Percentiles rank a stretch among this genome's conserved stretches.
phyloP scores from a whole-genome alignment of 1,139 yeast genomes.

The Debaryomyces singareniensis region DNA sequence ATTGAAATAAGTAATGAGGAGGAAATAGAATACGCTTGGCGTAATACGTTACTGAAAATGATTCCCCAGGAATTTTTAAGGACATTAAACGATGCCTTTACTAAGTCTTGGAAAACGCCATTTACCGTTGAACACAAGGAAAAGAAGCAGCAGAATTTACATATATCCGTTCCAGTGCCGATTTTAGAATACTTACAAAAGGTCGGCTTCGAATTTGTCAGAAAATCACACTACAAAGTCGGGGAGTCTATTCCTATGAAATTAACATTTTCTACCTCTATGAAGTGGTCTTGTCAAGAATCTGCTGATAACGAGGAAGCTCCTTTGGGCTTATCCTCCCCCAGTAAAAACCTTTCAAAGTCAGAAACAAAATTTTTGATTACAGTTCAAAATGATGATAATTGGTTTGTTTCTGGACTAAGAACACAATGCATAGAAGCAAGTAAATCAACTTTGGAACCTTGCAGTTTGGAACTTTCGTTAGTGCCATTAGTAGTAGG shows the following conservation, averaged over 20 bases:
- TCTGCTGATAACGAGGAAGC: constrained; percentile 5
- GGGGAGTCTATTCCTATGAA: constrained; percentile 55
- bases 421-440: constrained; percentile 42
- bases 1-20: constrained; percentile 16
- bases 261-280: constrained; percentile 39
- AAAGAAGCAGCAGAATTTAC: constrained; percentile 19
- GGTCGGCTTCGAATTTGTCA: constrained; percentile 37
- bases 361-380: constrained; percentile 19
- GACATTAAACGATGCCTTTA: constrained; percentile 11
- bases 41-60: not conserved
- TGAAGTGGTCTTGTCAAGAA: constrained; percentile 33
- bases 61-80: constrained; percentile 7
- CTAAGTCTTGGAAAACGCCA: constrained; percentile 3
- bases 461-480: constrained; percentile 29
- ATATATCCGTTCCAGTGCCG: constrained; percentile 50
- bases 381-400: constrained; percentile 31
- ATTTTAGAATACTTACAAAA: constrained; percentile 43
- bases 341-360: constrained; percentile 8
- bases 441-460: constrained; percentile 11
- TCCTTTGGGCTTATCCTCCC: constrained; percentile 23
- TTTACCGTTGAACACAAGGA: constrained; percentile 1
- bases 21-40: constrained; percentile 8
- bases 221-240: constrained; percentile 40
- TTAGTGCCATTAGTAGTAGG: constrained; percentile 77
- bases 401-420: constrained; percentile 70